Conservation (phyloP, 1,284 basidiomycete species). For the Trichosporon faecale region DNA sequence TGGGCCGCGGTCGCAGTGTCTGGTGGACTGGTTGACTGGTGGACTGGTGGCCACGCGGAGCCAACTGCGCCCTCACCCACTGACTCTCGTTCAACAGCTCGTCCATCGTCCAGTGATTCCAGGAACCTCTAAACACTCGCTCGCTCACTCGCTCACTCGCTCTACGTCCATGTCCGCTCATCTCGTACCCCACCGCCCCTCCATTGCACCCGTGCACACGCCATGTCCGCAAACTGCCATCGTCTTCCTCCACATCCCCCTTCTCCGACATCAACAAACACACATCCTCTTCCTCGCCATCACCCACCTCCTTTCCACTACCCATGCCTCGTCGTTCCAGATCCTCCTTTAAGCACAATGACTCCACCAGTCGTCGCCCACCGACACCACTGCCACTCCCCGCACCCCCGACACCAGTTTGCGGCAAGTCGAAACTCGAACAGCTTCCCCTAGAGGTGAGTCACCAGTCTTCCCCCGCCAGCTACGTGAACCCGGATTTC, state of each 20-base stretch:
- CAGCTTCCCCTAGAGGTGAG: constrained; percentile 8
- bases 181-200: neutral
- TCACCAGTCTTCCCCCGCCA: neutral
- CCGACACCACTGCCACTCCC: neutral
- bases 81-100: neutral
- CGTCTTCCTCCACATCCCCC: neutral
- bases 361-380: neutral
- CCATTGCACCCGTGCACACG: neutral
- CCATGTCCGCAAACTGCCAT: neutral
- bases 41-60: too few relatives aligned
- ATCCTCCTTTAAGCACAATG: neutral
- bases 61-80: too few relatives aligned
- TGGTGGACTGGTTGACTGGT: too few relatives aligned
- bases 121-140: neutral
- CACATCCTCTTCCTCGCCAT: neutral
- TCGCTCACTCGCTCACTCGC: too few relatives aligned
- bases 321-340: neutral
- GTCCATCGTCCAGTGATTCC: neutral
- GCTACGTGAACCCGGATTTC: too few relatives aligned
- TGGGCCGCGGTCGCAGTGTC: too few relatives aligned
- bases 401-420: neutral
- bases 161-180: too few relatives aligned
- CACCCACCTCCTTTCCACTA: too few relatives aligned
- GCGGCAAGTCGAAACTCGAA: constrained; percentile 1
- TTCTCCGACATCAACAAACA: neutral